Conservation (phyloP, 2,329 filamentous ascomycete genomes). For the Exophiala sp. region DNA sequence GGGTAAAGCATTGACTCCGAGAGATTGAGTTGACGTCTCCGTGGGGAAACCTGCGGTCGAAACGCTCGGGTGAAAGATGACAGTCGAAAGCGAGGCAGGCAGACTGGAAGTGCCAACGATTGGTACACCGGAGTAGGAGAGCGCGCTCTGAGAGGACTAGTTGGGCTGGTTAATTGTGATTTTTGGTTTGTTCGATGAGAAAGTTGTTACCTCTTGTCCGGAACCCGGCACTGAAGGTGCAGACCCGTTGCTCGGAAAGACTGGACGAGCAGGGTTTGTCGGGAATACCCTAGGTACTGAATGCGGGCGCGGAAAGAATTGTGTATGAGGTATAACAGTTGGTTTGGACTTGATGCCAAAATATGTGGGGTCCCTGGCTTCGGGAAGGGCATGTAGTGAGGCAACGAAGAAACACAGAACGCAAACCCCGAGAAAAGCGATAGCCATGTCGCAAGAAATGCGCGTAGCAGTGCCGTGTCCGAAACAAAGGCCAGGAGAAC, state of each 20-base stretch:
- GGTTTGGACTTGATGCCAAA: background rate
- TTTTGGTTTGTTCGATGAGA: background rate
- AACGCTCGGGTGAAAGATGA: constrained; percentile 6
- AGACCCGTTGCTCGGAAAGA: background rate
- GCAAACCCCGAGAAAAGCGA: background rate
- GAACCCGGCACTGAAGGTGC: background rate
- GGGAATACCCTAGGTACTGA: background rate
- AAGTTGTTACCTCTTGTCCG: background rate
- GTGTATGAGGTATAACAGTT: background rate
- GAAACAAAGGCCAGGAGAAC: background rate
- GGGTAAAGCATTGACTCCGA: constrained; percentile 13
- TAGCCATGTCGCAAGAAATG: background rate
- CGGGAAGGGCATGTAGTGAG: background rate
- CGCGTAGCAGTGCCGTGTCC: background rate
- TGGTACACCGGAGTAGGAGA: constrained; percentile 8
- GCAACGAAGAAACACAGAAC: background rate
- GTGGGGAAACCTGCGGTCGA: constrained; percentile 7
- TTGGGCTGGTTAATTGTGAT: no score
- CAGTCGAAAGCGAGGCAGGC: constrained; percentile 12
- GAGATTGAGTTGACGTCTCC: constrained; percentile 1
- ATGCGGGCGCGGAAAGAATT: background rate
- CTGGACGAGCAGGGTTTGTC: background rate
- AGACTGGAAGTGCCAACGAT: constrained; percentile 15
- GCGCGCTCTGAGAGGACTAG: background rate
- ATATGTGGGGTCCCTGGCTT: background rate